Conservation (phyloP, 495 filamentous ascomycete genomes). For the Neurospora terricola region DNA sequence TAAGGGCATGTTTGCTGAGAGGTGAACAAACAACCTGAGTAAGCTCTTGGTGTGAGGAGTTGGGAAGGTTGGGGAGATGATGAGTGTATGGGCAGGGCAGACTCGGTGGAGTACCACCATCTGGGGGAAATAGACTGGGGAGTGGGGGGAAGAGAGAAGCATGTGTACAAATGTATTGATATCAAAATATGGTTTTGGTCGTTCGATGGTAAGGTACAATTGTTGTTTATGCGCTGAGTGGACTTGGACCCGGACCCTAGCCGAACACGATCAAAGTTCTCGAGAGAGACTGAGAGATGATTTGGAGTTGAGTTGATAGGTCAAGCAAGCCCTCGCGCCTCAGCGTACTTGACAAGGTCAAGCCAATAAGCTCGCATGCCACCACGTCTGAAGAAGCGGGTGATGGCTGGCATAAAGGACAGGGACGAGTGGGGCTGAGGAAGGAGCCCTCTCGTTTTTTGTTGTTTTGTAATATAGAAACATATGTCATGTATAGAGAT, state of each 20-base stretch:
- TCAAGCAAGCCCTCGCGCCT: background rate
- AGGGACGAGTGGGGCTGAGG: background rate
- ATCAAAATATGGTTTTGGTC: background rate
- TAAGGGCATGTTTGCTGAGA: constrained; percentile 69
- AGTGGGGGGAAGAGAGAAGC: background rate
- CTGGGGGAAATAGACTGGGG: background rate
- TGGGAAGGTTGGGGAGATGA: background rate
- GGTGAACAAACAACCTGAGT: background rate
- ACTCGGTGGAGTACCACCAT: background rate
- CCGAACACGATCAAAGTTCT: background rate
- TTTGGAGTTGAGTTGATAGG: background rate
- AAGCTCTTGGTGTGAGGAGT: too few relatives aligned
- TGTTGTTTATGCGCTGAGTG: background rate
- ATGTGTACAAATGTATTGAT: background rate
- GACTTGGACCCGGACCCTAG: background rate
- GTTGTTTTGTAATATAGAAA: background rate
- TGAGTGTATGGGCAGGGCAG: background rate
- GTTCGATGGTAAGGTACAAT: background rate
- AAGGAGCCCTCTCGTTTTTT: background rate
- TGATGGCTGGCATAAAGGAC: background rate
- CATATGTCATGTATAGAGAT: background rate
- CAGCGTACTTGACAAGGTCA: background rate
- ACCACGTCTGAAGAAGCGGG: background rate
- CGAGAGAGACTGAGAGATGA: background rate
- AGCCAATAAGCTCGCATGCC: background rate